Base-by-base conservation (phyloP, 306 rosid species). In the Senna tora region DNA sequence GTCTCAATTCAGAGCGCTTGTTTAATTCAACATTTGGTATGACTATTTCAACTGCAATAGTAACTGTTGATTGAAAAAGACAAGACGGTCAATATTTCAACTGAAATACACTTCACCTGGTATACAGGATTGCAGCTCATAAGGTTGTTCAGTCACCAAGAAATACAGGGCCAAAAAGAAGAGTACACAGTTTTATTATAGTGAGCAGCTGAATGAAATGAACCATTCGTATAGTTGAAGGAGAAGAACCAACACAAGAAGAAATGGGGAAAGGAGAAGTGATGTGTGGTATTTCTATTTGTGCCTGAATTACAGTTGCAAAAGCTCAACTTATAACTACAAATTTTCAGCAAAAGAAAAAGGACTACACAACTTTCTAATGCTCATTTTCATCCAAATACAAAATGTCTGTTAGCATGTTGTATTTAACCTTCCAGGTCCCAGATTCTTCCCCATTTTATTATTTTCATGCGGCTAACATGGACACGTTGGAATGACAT, bases 271-370 rank as follows among this genome's bases (percentile, higher is more conserved):
- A 55, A 19, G 41, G 33, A 2, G n/a, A 13, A 4, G 13, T 10
- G 54, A 21, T 33, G 10, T 33, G 10, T 22, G 20, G 34, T 62
- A 39, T 10, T 67, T 39, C 70, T 52, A 75, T 45, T 42, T 25
- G 52, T 20, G 80, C 80, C 52, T 52, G 79, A 74, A 80, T 66
- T 73, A 82, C 83, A 85, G 32, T 51, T 38, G 28, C 58, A 68
- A 52, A 63, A 76, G 65, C 80, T 82, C 70, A 69, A 69, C 79
- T 60, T 63, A 45, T 63, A 45, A 47, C 81, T 79, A 74, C 45
- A 51, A 41, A 30, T 15, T 36, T 11, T 25, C 54, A 25, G 6
- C 72, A 69, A 68, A 81, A 56, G n/a, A 43, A 70, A 15, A 74
- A 74, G 69, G 34, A 61, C 82, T 72, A 71, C 72, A 80, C 79